phyloP scores from a whole-genome alignment of 2,329 filamentous ascomycete species.

The Parascedosporium putredinis region DNA sequence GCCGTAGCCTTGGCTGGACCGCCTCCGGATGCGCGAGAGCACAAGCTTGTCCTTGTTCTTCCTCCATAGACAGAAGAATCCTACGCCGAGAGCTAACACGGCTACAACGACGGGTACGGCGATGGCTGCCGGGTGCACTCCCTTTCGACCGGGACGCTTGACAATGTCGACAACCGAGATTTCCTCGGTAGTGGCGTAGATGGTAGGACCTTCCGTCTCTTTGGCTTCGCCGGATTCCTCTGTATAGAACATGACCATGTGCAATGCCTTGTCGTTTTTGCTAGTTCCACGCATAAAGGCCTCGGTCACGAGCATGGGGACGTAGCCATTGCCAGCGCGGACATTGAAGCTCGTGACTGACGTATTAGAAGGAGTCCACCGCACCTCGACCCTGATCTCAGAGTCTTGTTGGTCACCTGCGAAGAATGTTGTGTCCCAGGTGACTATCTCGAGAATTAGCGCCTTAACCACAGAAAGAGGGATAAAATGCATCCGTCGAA shows the following conservation, averaged over 20 bases:
- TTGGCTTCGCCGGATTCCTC: neutral
- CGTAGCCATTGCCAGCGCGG: conserved; percentile 19
- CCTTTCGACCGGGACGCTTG: neutral
- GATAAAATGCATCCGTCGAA: neutral
- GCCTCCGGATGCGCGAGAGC: conserved; percentile 9
- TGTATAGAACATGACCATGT: conserved; percentile 5
- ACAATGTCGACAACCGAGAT: neutral
- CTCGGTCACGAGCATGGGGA: conserved; percentile 14
- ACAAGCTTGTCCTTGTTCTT: conserved; percentile 15
- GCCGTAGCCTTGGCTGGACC: conserved; percentile 18
- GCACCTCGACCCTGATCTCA: conserved; percentile 13
- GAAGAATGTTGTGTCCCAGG: conserved; percentile 21
- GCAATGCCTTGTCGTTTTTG: conserved; percentile 6
- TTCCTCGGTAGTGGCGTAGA: conserved; percentile 5
- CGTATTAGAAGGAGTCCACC: conserved; percentile 8
- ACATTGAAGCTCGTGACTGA: conserved; percentile 12
- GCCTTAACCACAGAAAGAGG: neutral
- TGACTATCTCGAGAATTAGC: conserved; percentile 17
- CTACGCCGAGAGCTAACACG: conserved; percentile 14
- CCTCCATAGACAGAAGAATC: conserved; percentile 17
- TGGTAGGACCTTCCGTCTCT: neutral
- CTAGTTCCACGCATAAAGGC: conserved; percentile 7
- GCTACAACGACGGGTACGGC: conserved; percentile 19
- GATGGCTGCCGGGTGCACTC: conserved; percentile 9
- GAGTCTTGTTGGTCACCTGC: conserved; percentile 11